Base-by-base conservation (phyloP, 2,329 filamentous ascomycete species). In the Aspergillus fructus region DNA sequence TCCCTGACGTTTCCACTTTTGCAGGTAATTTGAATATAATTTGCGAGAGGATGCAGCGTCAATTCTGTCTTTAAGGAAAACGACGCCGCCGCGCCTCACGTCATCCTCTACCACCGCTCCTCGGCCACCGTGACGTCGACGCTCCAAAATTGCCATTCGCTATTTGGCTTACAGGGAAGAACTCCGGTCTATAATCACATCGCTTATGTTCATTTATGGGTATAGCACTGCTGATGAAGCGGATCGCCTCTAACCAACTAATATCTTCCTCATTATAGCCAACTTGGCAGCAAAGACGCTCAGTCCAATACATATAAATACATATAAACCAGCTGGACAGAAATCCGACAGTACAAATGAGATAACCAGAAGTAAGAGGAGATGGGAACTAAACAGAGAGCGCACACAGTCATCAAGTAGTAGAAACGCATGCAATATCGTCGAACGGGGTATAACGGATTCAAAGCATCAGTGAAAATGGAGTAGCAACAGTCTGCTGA, bases 391-490 rank as follows among this genome's bases (percentile, higher is more conserved):
- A 27, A 50, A 42, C 21, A 49, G 11, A 52, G 53, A 53, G n/a
- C 23, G 27, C 40, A 49, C 43, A 48, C 43, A 48, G 24, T 53
- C 55, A 53, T 58, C 48, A 54, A 49, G 55, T 15, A 52, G 48
- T 21, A 52, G 34, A 55, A 60, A 54, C 37, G 49, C 50, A 56
- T 41, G 53, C 55, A 60, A 49, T 59, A 49, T 59, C 61, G 54
- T 64, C 47, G 52, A 60, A 62, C 59, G 49, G 64, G 61, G 61
- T 66, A 66, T 66, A 61, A 48, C 54, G 46, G 42, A 53, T 30
- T 59, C 53, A 43, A 61, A 54, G 37, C 24, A 58, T 37, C 34
- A 55, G 40, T 8, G 39, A 55, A 56, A 40, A 57, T 56, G 58
- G 50, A 55, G 54, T 40, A 56, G 53, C 23, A 52, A 45, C 27